Percentiles rank a stretch among this genome's conserved stretches.
Evolutionary conservation across 2,329 filamentous ascomycete genomes (phyloP).

Genomic region (Nemania abortiva): DNA sequence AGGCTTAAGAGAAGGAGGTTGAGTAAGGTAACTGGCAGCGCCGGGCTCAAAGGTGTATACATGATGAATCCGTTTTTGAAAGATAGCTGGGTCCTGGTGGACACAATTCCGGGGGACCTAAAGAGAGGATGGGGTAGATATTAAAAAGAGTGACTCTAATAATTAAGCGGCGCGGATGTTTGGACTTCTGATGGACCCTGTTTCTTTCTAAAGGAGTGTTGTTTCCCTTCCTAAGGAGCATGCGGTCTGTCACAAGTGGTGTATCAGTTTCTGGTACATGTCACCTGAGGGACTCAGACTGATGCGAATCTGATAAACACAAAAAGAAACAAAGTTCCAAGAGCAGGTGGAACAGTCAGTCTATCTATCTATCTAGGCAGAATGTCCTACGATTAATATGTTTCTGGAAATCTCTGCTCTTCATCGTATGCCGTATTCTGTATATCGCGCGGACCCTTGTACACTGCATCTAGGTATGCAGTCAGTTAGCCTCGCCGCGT

Average conservation of each 20-base stretch:
- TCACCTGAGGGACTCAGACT: conserved; percentile 1
- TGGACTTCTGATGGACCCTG: background rate
- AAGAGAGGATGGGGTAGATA: conserved; percentile 6
- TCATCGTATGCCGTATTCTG: background rate
- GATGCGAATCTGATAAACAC: conserved; percentile 3
- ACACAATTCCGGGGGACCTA: background rate
- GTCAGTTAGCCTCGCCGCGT: conserved; percentile 27
- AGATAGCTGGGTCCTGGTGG: background rate
- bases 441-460: conserved; percentile 12
- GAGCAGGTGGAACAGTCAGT: background rate
- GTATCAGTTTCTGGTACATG: conserved; percentile 10
- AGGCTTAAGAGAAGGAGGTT: conserved; percentile 52
- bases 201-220: conserved; percentile 8
- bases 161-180: background rate
- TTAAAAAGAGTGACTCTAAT: background rate
- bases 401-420: background rate
- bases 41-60: conserved; percentile 32
- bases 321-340: background rate
- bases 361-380: background rate
- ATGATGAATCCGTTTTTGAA: conserved; percentile 28
- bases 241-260: conserved; percentile 1
- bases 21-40: conserved; percentile 49
- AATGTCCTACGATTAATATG: conserved; percentile 7
- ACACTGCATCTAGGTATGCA: background rate
- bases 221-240: background rate